phyloP scores from a whole-genome alignment of 1,284 basidiomycete genomes.

The Termitomyces sp. region DNA sequence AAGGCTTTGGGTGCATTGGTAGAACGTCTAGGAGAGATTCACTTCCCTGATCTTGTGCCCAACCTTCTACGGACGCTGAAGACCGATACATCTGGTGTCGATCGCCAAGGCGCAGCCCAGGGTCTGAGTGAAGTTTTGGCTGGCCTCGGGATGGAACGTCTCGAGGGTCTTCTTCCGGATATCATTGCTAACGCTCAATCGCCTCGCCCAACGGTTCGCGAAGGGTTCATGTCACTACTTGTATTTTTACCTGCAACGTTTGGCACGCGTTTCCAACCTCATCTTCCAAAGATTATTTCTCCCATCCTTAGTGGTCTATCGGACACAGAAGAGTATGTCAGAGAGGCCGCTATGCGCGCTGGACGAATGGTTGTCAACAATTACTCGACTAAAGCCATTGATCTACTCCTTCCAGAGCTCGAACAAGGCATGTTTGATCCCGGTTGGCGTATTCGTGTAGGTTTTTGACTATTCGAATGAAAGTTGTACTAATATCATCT shows the following conservation, averaged over 20 bases:
- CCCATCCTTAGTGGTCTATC: conserved; percentile 93
- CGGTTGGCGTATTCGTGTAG: conserved; percentile 90
- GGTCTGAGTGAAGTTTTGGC: conserved; percentile 95
- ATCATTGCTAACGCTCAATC: conserved; percentile 91
- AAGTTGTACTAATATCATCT: conserved; percentile 9
- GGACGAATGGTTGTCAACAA: conserved; percentile 98
- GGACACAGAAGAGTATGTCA: conserved; percentile 90
- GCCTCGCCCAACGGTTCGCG: conserved; percentile 86
- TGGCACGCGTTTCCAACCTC: conserved; percentile 92
- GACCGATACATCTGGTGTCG: conserved; percentile 92
- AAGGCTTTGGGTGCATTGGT: conserved; percentile 97
- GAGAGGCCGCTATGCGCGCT: conserved; percentile 98
- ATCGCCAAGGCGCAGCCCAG: conserved; percentile 96
- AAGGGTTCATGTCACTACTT: conserved; percentile 97
- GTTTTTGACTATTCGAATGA: conserved; percentile 22
- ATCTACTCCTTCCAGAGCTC: conserved; percentile 90
- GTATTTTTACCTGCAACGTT: conserved; percentile 97
- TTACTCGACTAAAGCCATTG: conserved; percentile 90
- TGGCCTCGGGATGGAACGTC: conserved; percentile 93
- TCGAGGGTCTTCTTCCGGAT: conserved; percentile 92
- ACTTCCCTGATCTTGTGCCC: conserved; percentile 95
- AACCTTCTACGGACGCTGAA: conserved; percentile 88
- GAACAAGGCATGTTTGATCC: conserved; percentile 94
- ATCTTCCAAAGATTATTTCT: conserved; percentile 90
- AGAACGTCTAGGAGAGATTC: conserved; percentile 90